Evolutionary conservation across 1,139 yeast species (phyloP), one percentile per base, ranked within the genome.

Genomic region (Saccharomyces hybrid): DNA sequence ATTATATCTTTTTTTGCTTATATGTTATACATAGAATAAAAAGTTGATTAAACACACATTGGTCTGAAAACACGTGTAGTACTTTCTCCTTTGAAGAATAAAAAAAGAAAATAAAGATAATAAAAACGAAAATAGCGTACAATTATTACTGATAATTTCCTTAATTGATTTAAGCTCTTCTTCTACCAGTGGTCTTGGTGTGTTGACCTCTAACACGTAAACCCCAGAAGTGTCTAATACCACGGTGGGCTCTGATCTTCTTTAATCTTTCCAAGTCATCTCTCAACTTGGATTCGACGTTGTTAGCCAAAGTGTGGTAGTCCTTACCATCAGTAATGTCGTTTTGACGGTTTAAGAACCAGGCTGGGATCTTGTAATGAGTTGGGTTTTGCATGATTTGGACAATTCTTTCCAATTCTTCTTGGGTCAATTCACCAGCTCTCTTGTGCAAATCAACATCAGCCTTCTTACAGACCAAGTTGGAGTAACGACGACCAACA

Each of bases 181-280:
- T 82, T 84, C 99, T 90, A 78, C 97, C 95, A 73, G 99, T 93
- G 78, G 98, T 91, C 88, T 93, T 93, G 86, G 99, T 93, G 84
- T 93, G 99, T 86, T 91, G 98, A 83, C 98, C 98, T 86, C 98
- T 90, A 70, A 81, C 85, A 77, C 82, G 82, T 75, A 87, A 80
- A 75, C 98, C 98, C 98, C 98, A 95, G 95, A 86, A 91, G 85
- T 93, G 99, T 86, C 99, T 89, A 79, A 93, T 88, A 91, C 99
- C 99, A 83, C 98, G 88, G 95, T 93, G 99, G 75, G 98, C 83
- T 86, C 98, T 93, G 86, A 95, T 93, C 84, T 95, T 93, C 96
- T 95, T 95, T 80, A 93, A 86, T 85, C 98, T 93, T 84, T 93
- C 99, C 79, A 93, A 84, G 76, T 93, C 99, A 78, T 93, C 99